Evolutionary conservation across 106 monocot genomes (phyloP).

Genomic region (Dendrobium chrysotoxum): DNA sequence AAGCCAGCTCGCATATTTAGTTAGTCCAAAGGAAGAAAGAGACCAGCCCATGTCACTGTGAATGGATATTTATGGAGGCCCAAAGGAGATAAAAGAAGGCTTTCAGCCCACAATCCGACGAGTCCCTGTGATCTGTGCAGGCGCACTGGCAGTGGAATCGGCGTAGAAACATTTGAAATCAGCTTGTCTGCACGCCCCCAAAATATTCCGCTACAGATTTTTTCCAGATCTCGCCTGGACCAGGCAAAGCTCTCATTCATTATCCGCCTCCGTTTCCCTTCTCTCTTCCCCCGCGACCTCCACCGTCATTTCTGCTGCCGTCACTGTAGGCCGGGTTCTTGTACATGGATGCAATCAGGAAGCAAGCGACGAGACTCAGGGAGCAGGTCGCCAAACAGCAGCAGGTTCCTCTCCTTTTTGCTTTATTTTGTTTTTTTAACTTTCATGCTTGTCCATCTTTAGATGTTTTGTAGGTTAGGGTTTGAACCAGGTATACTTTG

Average conservation of each 20-base stretch:
- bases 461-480: neutral
- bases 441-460: neutral
- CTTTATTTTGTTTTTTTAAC: neutral
- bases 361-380: slow-evolving; percentile 51
- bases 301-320: neutral
- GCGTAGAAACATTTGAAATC: too few relatives aligned
- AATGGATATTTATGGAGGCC: too few relatives aligned
- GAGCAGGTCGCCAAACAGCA: slow-evolving; percentile 73
- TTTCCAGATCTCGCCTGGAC: neutral
- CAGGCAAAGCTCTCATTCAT: neutral
- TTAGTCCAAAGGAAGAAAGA: too few relatives aligned
- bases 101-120: too few relatives aligned
- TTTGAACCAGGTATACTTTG: neutral
- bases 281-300: neutral
- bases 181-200: neutral
- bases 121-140: too few relatives aligned
- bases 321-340: neutral
- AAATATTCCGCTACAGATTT: neutral
- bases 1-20: too few relatives aligned
- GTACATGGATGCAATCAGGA: slow-evolving; percentile 51
- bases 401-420: slow-evolving; percentile 27
- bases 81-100: too few relatives aligned
- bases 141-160: too few relatives aligned
- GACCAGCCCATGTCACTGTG: too few relatives aligned
- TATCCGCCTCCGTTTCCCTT: neutral